A percentile compares a stretch with the other conserved stretches of the same genome.
Conservation (phyloP, 2,329 filamentous ascomycete genomes). For the Cryphonectria naterciae region DNA sequence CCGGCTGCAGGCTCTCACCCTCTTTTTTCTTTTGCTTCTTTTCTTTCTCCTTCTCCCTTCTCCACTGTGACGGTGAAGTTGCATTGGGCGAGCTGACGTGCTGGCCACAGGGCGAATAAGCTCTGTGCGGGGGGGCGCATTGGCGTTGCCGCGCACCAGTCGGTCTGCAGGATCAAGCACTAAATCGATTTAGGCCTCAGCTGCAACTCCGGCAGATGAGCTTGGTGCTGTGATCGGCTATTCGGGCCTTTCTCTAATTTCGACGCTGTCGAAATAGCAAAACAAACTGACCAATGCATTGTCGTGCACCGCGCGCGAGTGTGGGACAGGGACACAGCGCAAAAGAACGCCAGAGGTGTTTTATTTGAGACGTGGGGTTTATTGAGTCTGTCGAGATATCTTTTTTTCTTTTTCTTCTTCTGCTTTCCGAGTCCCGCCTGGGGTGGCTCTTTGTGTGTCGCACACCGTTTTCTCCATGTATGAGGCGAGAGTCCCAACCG, state of each 20-base stretch:
- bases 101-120: neutral
- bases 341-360: neutral
- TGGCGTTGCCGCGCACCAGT: neutral
- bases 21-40: no score
- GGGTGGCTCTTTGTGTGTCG: neutral
- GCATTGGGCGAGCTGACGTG: neutral
- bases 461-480: neutral
- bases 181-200: neutral
- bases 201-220: neutral
- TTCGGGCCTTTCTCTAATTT: conserved; percentile 2
- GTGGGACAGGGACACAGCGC: neutral
- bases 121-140: neutral
- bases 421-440: neutral
- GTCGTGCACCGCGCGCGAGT: neutral
- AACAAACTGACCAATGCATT: neutral
- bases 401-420: no score
- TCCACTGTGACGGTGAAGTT: neutral
- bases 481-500: neutral
- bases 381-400: neutral
- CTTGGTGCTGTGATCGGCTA: neutral
- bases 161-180: neutral
- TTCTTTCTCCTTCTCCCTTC: no score
- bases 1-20: neutral
- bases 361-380: neutral
- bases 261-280: neutral